Evolutionary conservation across 2,329 filamentous ascomycete genomes (phyloP), one percentile per base, ranked within the genome.

Genomic region (Chaetothyriales sp.): DNA sequence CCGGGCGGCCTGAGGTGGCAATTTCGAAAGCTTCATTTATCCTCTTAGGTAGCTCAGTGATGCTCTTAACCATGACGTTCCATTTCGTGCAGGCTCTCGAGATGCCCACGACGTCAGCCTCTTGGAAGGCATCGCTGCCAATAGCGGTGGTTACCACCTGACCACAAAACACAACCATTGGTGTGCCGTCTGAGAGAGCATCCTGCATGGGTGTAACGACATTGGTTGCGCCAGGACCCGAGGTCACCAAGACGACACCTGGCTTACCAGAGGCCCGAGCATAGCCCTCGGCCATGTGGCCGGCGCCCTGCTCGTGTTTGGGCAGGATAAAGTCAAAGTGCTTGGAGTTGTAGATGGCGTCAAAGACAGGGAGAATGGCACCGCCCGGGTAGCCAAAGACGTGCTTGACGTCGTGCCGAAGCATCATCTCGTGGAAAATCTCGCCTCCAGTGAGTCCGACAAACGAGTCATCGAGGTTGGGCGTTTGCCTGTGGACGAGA

Each of bases 401-500:
- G 68, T 95, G 87, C 73, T 95, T 92, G 51, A 98, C 90, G 61
- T 76, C 79, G 61, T 90, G 85, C 64, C 90, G 78, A 55, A 94
- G 76, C 89, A 98, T 95, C 90, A 96, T 96, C 72, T 96, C 90
- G 69, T 96, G 89, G 70, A 96, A 95, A 61, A 96, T 95, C 69
- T 95, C 83, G 65, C 92, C 92, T 65, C 92, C 90, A 47, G 81
- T 94, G 76, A 89, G 90, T 57, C 90, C 90, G 64, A 96, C 87
- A 68, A 96, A 94, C 82, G 84, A 88, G 67, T 89, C 84, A 67
- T 89, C 84, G 75, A 88, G 81, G 55, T 83, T 79, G 51, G 73
- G 73, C 53, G 72, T 68, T 62, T 74, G 71, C 50, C 72, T 70
- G 64, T 78, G 77, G 61, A 80, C 77, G 54, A 87, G 73, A 54